These are phyloP conservation scores for Aspergillus pseudoglaucus DNA, from an alignment of 2,329 filamentous ascomycete genomes.

Conservation along the genomic window DNA sequence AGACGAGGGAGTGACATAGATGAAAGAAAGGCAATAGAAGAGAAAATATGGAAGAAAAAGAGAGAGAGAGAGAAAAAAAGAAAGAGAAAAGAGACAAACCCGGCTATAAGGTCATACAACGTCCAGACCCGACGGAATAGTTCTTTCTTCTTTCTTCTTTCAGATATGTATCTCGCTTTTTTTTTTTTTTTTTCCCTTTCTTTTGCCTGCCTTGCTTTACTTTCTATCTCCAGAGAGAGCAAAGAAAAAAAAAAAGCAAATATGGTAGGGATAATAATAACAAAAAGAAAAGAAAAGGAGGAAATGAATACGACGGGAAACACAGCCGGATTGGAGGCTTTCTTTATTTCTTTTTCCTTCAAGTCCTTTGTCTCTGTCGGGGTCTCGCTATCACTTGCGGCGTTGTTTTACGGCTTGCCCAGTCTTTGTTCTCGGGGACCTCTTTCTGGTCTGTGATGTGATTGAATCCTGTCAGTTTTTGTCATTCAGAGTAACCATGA, in stretches of 20 bases:
- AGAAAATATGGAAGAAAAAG: conserved; percentile 8
- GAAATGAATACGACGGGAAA: not conserved
- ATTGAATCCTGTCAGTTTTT: no score
- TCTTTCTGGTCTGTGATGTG: no score
- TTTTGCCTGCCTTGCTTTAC: conserved; percentile 2
- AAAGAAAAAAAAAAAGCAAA: not conserved
- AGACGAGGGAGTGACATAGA: conserved; percentile 7
- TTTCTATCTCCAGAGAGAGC: not conserved
- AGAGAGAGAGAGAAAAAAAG: conserved; percentile 9
- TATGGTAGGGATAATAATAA: not conserved
- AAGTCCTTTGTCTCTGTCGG: no score
- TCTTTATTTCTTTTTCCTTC: no score
- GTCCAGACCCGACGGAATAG: no score
- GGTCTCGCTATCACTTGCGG: no score
- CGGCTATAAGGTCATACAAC: no score
- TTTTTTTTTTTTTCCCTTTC: conserved; percentile 3
- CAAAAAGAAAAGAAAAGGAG: not conserved
- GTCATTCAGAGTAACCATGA: no score
- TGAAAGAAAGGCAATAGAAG: conserved; percentile 2
- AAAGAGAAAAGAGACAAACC: not conserved
- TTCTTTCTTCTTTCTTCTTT: no score
- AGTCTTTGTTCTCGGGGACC: no score
- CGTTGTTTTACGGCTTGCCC: no score
- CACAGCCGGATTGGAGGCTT: no score
- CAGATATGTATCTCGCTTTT: conserved; percentile 8